phyloP scores from a whole-genome alignment of 129 eudicot genomes.

The Tagetes erecta region DNA sequence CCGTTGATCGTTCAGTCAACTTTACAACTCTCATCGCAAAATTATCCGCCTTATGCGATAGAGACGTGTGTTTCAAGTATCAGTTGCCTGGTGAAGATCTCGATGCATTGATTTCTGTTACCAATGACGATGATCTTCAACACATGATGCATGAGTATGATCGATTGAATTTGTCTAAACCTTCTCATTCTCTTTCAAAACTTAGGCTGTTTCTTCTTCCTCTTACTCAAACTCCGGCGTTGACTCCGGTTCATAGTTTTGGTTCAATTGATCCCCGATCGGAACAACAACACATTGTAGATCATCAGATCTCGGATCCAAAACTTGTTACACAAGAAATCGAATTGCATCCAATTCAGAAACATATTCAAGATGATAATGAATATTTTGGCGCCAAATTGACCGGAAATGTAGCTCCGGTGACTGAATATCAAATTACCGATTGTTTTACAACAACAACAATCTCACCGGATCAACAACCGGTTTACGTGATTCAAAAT shows the following conservation, averaged over 20 bases:
- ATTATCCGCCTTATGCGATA: conserved; percentile 43
- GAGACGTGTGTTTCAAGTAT: conserved; percentile 60
- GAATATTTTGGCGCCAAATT: no score
- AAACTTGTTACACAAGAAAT: no score
- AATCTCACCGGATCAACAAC: conserved; percentile 49
- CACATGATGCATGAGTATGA: conserved; percentile 94
- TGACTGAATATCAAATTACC: no score
- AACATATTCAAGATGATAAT: conserved; percentile 52
- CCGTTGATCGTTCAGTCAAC: conserved; percentile 59
- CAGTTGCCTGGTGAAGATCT: conserved; percentile 23
- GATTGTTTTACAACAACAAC: no score
- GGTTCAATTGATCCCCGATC: conserved; percentile 42
- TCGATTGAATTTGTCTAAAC: conserved; percentile 39
- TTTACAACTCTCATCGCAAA: conserved; percentile 49
- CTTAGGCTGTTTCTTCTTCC: conserved; percentile 64
- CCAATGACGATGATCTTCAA: conserved; percentile 79
- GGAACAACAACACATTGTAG: no score
- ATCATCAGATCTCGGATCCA: conserved; percentile 39
- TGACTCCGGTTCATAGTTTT: conserved; percentile 50
- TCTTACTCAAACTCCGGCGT: conserved; percentile 29
- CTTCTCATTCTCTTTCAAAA: conserved; percentile 59
- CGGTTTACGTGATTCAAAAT: conserved; percentile 63
- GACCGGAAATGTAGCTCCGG: no score
- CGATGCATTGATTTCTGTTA: conserved; percentile 24
- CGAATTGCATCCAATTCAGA: conserved; percentile 45